These are phyloP conservation scores for Actinidia arguta DNA, from an alignment of 179 eudicot species.

Conservation along the genomic window DNA sequence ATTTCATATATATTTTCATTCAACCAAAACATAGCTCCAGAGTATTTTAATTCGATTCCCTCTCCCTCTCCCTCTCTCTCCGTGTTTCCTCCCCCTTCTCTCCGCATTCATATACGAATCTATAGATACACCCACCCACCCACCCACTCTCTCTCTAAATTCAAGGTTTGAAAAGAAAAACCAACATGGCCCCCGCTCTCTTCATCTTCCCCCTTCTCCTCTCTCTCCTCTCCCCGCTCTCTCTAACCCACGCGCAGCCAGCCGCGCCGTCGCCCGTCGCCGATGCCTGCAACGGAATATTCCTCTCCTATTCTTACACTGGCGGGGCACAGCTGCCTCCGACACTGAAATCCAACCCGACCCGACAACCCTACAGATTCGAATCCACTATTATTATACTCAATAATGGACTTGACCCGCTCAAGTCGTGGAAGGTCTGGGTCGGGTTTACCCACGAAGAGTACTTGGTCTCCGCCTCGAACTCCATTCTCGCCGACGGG, in stretches of 20 bases:
- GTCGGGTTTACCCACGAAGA: conserved; percentile 58
- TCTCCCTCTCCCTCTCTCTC: conserved; percentile 3
- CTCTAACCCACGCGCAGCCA: not conserved
- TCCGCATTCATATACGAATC: not conserved
- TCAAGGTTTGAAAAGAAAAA: not conserved
- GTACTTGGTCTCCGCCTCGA: conserved; percentile 44
- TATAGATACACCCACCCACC: not conserved
- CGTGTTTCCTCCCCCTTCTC: not conserved
- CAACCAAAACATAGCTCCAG: too few relatives aligned
- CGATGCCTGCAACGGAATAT: conserved; percentile 44
- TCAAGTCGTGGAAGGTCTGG: conserved; percentile 53
- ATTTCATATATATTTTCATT: too few relatives aligned
- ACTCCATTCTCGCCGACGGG: conserved; percentile 54
- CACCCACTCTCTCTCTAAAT: not conserved
- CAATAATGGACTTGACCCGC: conserved; percentile 45
- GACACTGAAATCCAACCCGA: conserved; percentile 27
- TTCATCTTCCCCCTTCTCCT: conserved; percentile 16
- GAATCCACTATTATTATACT: conserved; percentile 35
- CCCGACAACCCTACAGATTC: conserved; percentile 53
- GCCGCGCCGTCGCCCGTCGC: conserved; percentile 38
- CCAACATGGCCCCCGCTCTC: conserved; percentile 23
- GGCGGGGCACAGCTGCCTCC: conserved; percentile 35
- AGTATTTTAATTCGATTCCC: not conserved
- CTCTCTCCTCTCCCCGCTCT: not conserved
- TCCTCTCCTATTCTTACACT: conserved; percentile 38